Conservation (phyloP, 805 yeast genomes). For the Saccharomyces eubayanus region DNA sequence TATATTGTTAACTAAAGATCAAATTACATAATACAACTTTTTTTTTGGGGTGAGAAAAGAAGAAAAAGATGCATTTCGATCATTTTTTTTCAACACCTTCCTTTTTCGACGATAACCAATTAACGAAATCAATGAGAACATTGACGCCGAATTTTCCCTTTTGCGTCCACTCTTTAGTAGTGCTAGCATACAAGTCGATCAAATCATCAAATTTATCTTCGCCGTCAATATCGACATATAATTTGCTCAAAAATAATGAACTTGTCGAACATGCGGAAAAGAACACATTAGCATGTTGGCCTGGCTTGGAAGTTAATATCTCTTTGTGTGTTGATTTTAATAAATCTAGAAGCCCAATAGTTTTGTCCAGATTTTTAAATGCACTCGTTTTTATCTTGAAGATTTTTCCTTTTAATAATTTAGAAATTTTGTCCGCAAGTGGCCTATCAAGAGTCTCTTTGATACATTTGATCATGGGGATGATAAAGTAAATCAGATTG, state of each 20-base stretch:
- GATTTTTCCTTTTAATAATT: constrained; percentile 52
- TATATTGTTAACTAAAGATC: background rate
- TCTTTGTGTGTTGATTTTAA: constrained; percentile 39
- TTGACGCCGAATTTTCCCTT: constrained; percentile 22
- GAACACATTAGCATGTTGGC: constrained; percentile 33
- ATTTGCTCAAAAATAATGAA: constrained; percentile 49
- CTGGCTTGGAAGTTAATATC: constrained; percentile 31
- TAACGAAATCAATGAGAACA: constrained; percentile 67
- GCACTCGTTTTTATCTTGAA: constrained; percentile 39
- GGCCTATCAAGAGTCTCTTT: constrained; percentile 59
- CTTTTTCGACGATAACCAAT: constrained; percentile 62
- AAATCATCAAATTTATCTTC: constrained; percentile 36
- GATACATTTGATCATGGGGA: constrained; percentile 56
- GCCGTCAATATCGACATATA: constrained; percentile 30
- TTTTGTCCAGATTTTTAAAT: constrained; percentile 11
- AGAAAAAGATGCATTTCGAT: background rate
- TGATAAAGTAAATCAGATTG: constrained; percentile 36
- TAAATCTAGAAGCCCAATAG: constrained; percentile 10
- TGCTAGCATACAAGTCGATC: constrained; percentile 45
- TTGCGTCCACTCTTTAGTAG: constrained; percentile 55
- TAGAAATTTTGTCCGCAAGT: constrained; percentile 68
- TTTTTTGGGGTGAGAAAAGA: background rate
- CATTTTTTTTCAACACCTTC: constrained; percentile 3
- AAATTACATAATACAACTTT: background rate
- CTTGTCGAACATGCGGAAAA: constrained; percentile 50